Evolutionary conservation across 2,329 filamentous ascomycete species (phyloP).

Genomic region (Diaporthe vexans): DNA sequence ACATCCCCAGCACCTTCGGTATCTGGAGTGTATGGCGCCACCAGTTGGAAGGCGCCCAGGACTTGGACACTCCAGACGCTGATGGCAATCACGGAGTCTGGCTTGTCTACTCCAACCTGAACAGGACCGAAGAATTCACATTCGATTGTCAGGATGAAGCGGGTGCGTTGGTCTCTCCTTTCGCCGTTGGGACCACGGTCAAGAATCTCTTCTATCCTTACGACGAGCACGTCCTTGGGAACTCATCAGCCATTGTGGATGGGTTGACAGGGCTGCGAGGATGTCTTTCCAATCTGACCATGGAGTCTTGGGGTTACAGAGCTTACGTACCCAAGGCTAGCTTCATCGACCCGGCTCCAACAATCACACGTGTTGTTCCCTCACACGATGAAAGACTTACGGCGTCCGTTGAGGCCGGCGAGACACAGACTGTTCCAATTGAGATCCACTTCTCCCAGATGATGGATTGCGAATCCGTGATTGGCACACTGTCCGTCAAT

Average conservation of each 20-base stretch:
- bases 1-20: slow-evolving; percentile 54
- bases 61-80: slow-evolving; percentile 58
- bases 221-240: slow-evolving; percentile 66
- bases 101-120: slow-evolving; percentile 65
- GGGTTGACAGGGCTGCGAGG: slow-evolving; percentile 64
- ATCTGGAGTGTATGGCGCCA: slow-evolving; percentile 72
- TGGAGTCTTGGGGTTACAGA: slow-evolving; percentile 70
- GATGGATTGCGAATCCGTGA: slow-evolving; percentile 72
- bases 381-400: slow-evolving; percentile 66
- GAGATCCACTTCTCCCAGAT: slow-evolving; percentile 68
- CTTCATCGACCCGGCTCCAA: slow-evolving; percentile 66
- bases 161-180: slow-evolving; percentile 69
- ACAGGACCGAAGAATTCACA: slow-evolving; percentile 63
- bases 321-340: slow-evolving; percentile 68
- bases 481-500: slow-evolving; percentile 62
- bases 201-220: slow-evolving; percentile 75
- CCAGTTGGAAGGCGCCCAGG: slow-evolving; percentile 63
- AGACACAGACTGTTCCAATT: slow-evolving; percentile 34
- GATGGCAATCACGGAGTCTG: slow-evolving; percentile 54
- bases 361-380: slow-evolving; percentile 71
- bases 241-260: slow-evolving; percentile 59
- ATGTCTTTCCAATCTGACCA: slow-evolving; percentile 65
- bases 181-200: slow-evolving; percentile 66
- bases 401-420: slow-evolving; percentile 54
- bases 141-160: slow-evolving; percentile 67